phyloP scores from a whole-genome alignment of 306 rosid genomes.

The Glycine soja region DNA sequence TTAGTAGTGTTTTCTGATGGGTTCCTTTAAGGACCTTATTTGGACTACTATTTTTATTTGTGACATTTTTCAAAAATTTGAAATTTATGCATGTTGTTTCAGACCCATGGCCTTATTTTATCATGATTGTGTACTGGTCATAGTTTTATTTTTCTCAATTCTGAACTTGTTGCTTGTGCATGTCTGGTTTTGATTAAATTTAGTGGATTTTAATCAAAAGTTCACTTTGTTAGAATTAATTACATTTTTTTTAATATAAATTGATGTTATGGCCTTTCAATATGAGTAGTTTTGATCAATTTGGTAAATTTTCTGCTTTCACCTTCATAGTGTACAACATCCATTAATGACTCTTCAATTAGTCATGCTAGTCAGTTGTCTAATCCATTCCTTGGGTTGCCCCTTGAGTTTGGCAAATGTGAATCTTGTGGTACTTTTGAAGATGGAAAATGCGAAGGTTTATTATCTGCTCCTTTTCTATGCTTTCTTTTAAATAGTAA shows the following conservation, averaged over 20 bases:
- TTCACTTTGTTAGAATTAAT: background rate
- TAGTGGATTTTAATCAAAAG: background rate
- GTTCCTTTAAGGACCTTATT: slow-evolving; percentile 35
- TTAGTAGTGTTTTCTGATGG: slow-evolving; percentile 17
- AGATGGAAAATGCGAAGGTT: slow-evolving; percentile 90
- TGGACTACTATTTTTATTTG: background rate
- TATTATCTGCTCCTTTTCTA: slow-evolving; percentile 33
- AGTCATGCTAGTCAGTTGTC: slow-evolving; percentile 87
- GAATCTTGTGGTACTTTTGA: slow-evolving; percentile 96
- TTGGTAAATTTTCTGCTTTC: slow-evolving; percentile 34
- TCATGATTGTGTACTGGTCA: background rate
- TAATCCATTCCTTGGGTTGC: slow-evolving; percentile 94
- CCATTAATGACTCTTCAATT: slow-evolving; percentile 74
- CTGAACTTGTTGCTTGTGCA: background rate
- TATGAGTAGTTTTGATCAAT: slow-evolving; percentile 27
- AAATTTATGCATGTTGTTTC: slow-evolving; percentile 16
- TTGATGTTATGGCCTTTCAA: background rate
- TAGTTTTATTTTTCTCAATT: background rate
- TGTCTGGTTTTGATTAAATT: background rate
- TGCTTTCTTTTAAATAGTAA: slow-evolving; percentile 31
- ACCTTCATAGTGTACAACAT: slow-evolving; percentile 77
- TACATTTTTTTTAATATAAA: background rate
- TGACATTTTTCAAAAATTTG: background rate
- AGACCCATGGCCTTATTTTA: background rate
- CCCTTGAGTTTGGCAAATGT: slow-evolving; percentile 88